These are phyloP conservation scores for Kluyveromyces aestuarii DNA, from an alignment of 805 yeast genomes.

Conservation along the genomic window DNA sequence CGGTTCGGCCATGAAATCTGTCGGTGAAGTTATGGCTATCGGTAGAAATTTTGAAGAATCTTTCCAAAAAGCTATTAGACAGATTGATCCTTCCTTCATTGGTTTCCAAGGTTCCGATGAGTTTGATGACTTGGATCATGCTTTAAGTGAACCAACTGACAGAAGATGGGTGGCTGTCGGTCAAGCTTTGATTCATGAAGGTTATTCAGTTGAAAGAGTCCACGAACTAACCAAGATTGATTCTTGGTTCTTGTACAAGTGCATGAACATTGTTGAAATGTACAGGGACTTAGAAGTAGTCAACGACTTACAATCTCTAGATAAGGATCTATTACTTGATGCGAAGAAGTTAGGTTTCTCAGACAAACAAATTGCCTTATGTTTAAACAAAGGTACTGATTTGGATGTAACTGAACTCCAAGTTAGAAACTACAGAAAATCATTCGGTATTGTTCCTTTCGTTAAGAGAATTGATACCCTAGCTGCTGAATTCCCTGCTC, in stretches of 20 bases:
- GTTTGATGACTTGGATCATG: slow-evolving; percentile 69
- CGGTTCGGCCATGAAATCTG: slow-evolving; percentile 96
- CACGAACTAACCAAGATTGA: slow-evolving; percentile 91
- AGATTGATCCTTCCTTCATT: slow-evolving; percentile 81
- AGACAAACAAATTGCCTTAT: slow-evolving; percentile 82
- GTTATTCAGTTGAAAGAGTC: slow-evolving; percentile 83
- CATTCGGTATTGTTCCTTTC: slow-evolving; percentile 75
- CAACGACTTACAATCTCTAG: slow-evolving; percentile 49
- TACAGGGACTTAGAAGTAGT: slow-evolving; percentile 68
- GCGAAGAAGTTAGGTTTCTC: slow-evolving; percentile 94
- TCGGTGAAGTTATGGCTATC: slow-evolving; percentile 98
- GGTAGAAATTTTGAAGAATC: slow-evolving; percentile 98
- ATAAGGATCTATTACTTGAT: slow-evolving; percentile 58
- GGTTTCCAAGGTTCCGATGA: slow-evolving; percentile 85
- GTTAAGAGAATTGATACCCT: slow-evolving; percentile 95
- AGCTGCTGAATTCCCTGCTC: slow-evolving; percentile 98
- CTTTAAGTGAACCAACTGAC: slow-evolving; percentile 80
- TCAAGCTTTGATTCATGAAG: slow-evolving; percentile 87
- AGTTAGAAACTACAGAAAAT: slow-evolving; percentile 74
- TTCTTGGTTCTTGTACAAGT: slow-evolving; percentile 89
- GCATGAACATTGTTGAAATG: slow-evolving; percentile 86
- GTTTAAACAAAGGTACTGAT: slow-evolving; percentile 44
- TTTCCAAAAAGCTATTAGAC: slow-evolving; percentile 94
- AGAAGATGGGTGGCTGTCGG: slow-evolving; percentile 98
- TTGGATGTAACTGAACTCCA: slow-evolving; percentile 50